Evolutionary conservation across 2,329 filamentous ascomycete genomes (phyloP).

Genomic region (Epicoccum sorghinum): DNA sequence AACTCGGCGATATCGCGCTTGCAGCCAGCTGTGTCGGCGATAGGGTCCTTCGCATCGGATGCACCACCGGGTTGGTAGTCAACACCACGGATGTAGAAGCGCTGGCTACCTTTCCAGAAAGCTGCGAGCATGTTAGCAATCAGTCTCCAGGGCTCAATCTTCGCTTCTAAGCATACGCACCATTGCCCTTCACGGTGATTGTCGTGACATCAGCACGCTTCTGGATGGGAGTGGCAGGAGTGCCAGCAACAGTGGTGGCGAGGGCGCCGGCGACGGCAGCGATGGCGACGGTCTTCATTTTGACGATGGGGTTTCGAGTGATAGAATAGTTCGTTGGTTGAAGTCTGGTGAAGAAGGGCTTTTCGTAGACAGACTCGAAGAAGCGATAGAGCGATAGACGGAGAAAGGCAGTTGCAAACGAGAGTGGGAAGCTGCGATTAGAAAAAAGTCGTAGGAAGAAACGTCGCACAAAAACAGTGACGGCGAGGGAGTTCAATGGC

Average conservation of each 20-base stretch:
- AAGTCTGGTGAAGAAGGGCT: not conserved
- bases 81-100: constrained; percentile 66
- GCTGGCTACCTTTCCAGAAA: constrained; percentile 67
- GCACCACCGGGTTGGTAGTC: constrained; percentile 72
- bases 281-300: constrained; percentile 61
- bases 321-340: constrained; percentile 11
- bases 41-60: constrained; percentile 71
- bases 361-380: constrained; percentile 7
- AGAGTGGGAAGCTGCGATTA: constrained; percentile 13
- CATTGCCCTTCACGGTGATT: constrained; percentile 68
- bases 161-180: constrained; percentile 39
- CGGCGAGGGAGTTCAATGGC: constrained; percentile 11
- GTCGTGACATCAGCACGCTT: constrained; percentile 56
- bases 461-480: constrained; percentile 16
- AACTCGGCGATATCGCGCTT: constrained; percentile 81
- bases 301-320: constrained; percentile 18
- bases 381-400: constrained; percentile 9
- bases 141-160: not conserved
- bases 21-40: constrained; percentile 73
- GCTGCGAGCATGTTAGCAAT: constrained; percentile 45
- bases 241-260: constrained; percentile 54
- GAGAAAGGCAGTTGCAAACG: constrained; percentile 15
- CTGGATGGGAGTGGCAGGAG: constrained; percentile 42
- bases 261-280: constrained; percentile 55
- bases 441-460: constrained; percentile 8